These are phyloP conservation scores for Carallia pectinifolia DNA, from an alignment of 345 rosid genomes.

Conservation along the genomic window DNA sequence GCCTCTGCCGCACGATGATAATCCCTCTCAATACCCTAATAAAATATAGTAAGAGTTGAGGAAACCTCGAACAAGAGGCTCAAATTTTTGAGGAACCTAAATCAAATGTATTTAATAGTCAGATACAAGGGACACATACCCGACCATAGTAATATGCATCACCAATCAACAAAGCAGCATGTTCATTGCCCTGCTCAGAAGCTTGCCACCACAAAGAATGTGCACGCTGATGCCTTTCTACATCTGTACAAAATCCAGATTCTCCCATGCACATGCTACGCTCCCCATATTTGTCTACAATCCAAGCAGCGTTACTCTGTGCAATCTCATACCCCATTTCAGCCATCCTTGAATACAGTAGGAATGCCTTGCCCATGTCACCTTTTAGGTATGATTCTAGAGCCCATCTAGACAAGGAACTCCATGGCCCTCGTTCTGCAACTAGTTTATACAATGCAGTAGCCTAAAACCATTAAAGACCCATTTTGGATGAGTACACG, in stretches of 20 bases:
- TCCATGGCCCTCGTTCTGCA: slow-evolving; percentile 99
- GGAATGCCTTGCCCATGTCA: slow-evolving; percentile 81
- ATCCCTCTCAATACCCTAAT: slow-evolving; percentile 84
- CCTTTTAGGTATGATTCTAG: slow-evolving; percentile 92
- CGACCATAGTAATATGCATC: slow-evolving; percentile 98
- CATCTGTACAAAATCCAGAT: slow-evolving; percentile 79
- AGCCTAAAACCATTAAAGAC: slow-evolving; percentile 55
- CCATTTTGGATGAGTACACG: neutral
- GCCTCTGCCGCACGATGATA: slow-evolving; percentile 94
- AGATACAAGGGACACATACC: slow-evolving; percentile 40
- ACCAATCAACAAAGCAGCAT: slow-evolving; percentile 96
- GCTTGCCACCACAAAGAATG: slow-evolving; percentile 99
- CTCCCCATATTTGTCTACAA: slow-evolving; percentile 91
- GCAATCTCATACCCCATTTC: slow-evolving; percentile 96
- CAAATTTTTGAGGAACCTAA: neutral
- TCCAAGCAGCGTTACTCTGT: slow-evolving; percentile 99
- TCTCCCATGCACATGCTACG: slow-evolving; percentile 97
- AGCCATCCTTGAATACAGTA: slow-evolving; percentile 89
- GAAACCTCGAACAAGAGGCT: neutral
- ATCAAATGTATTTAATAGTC: neutral
- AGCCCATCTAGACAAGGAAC: slow-evolving; percentile 97
- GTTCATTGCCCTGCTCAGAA: slow-evolving; percentile 99
- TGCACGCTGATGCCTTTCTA: slow-evolving; percentile 87
- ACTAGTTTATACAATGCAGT: slow-evolving; percentile 87
- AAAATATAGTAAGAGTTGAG: neutral